Percentiles rank a stretch among this genome's conserved stretches.
phyloP scores from a whole-genome alignment of 306 rosid species.

The Carpinus fangiana region DNA sequence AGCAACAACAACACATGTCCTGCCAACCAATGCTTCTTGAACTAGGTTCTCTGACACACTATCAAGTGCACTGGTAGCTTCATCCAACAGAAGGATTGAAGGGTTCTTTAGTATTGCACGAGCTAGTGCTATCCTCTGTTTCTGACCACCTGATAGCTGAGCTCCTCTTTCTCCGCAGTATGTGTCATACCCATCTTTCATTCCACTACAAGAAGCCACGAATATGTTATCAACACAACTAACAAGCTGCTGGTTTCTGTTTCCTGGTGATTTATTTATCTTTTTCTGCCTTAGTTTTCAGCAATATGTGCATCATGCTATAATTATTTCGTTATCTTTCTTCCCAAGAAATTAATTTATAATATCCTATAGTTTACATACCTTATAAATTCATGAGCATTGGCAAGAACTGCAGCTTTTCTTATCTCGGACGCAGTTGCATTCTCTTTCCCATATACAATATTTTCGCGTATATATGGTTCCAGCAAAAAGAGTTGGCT shows the following conservation, averaged over 20 bases:
- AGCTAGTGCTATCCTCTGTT: constrained; percentile 84
- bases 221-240: not conserved
- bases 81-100: constrained; percentile 77
- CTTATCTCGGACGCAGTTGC: constrained; percentile 76
- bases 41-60: constrained; percentile 73
- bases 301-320: no score
- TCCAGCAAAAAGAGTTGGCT: constrained; percentile 78
- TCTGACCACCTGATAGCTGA: constrained; percentile 92
- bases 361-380: constrained; percentile 21
- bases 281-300: no score
- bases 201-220: constrained; percentile 50
- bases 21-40: constrained; percentile 74
- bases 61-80: constrained; percentile 93
- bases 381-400: constrained; percentile 95
- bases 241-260: not conserved
- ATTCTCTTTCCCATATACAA: constrained; percentile 68
- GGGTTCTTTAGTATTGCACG: constrained; percentile 82
- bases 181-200: constrained; percentile 78
- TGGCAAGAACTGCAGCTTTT: constrained; percentile 78
- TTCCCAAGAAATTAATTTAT: not conserved
- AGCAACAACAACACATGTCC: constrained; percentile 79
- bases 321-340: no score
- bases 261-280: not conserved
- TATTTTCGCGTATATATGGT: constrained; percentile 72
- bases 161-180: constrained; percentile 88